Evolutionary conservation across 2,329 filamentous ascomycete genomes (phyloP), one percentile per base, ranked within the genome.

Genomic region (Atkinsonella texensis): DNA sequence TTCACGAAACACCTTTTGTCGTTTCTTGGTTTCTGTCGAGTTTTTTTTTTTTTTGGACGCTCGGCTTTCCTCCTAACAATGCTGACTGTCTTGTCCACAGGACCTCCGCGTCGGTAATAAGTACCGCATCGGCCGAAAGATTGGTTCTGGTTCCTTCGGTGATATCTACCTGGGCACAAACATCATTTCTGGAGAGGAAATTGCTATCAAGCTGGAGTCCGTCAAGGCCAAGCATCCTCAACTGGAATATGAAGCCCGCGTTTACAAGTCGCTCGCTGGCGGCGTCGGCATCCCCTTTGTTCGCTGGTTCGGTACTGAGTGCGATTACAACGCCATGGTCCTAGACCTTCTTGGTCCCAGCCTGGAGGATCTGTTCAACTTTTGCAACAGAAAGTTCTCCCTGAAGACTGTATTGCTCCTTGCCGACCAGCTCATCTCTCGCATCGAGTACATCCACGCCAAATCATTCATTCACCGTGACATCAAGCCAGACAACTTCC

Each of bases 281-380:
- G 93, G 93, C 69, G 93, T 97, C 62, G 93, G 93, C 55, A 98
- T 98, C 59, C 93, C 93, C 46, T 97, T 97, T 65, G 93, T 98
- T 66, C 89, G 91, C 73, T 98, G 93, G 93, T 98, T 97, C 71
- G 93, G 93, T 61, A 97, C 91, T 55, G 93, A 98, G 74, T 97
- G 91, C 72, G 93, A 97, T 75, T 97, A 98, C 83, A 97, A 98
- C 73, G 93, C 93, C 69, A 97, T 98, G 93, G 93, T 98, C 49
- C 83, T 97, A 59, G 93, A 98, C 66, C 84, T 98, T 28, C 86
- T 98, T 53, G 93, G 93, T 40, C 93, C 93, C 59, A 93, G 86
- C 65, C 74, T 98, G 71, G 93, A 98, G 73, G 93, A 98, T 68
- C 80, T 98, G 35, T 98, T 98, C 87, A 97, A 98, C 81, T 97